These are phyloP conservation scores for Geotrichum candidum DNA, from an alignment of 1,139 yeast species.

Conservation along the genomic window DNA sequence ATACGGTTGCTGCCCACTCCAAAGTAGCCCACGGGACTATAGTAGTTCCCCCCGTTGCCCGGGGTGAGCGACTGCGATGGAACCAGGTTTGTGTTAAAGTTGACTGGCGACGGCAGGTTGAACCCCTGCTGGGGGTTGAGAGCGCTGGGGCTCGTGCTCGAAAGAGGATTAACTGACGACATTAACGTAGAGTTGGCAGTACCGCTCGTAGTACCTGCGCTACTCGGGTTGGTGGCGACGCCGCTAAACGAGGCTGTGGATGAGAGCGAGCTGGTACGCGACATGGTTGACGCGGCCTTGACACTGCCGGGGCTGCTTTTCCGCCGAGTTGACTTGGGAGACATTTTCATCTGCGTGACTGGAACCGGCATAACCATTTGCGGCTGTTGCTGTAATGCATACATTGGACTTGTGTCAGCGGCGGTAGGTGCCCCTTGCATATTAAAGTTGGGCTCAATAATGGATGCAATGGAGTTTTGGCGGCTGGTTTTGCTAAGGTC, in stretches of 20 bases:
- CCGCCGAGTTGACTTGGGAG: neutral
- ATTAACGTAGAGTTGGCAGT: neutral
- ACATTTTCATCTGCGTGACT: neutral
- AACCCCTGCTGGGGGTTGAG: neutral
- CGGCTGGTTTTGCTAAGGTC: neutral
- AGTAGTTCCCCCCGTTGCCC: neutral
- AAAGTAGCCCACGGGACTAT: neutral
- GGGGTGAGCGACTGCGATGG: neutral
- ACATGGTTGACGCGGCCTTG: neutral
- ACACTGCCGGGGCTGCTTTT: constrained; percentile 3
- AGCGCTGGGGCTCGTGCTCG: neutral
- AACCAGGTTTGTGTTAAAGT: neutral
- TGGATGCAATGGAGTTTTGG: constrained; percentile 7
- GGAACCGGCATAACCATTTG: constrained; percentile 3
- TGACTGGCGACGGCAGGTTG: constrained; percentile 9
- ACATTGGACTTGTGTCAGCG: neutral
- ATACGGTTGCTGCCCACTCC: neutral
- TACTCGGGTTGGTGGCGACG: neutral
- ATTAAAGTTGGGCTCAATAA: constrained; percentile 3
- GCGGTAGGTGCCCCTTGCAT: neutral
- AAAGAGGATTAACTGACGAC: constrained; percentile 1
- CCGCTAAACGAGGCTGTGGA: neutral
- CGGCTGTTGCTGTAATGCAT: neutral
- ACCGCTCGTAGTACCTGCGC: neutral
- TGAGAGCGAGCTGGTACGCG: constrained; percentile 3